Conservation (phyloP, 192 early-diverging fungal genomes). For the Coemansia sp. region DNA sequence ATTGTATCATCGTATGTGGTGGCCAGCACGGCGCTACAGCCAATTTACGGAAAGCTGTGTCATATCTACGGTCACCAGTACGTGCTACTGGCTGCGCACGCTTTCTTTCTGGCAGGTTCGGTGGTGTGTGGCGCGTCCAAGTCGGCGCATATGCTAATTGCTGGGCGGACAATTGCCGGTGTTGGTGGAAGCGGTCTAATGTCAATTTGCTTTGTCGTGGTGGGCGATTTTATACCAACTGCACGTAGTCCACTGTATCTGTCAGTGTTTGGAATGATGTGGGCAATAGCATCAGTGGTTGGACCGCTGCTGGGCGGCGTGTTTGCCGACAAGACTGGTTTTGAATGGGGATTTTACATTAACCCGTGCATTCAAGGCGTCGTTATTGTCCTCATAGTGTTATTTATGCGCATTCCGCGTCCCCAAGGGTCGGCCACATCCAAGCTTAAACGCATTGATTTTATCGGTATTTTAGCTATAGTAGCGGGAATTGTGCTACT, state of each 20-base stretch:
- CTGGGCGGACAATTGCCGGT: slow-evolving; percentile 65
- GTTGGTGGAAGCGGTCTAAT: slow-evolving; percentile 68
- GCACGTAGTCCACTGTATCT: slow-evolving; percentile 62
- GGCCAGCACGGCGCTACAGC: slow-evolving; percentile 71
- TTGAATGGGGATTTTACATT: slow-evolving; percentile 59
- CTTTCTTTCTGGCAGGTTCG: slow-evolving; percentile 56
- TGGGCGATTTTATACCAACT: slow-evolving; percentile 64
- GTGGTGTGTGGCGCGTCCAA: slow-evolving; percentile 55
- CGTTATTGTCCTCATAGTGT: slow-evolving; percentile 31
- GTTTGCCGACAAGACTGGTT: slow-evolving; percentile 47
- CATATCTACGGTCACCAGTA: slow-evolving; percentile 80
- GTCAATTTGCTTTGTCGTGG: slow-evolving; percentile 60
- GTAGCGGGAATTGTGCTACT: slow-evolving; percentile 58
- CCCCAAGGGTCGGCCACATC: slow-evolving; percentile 25
- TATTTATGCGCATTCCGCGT: slow-evolving; percentile 36
- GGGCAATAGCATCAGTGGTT: slow-evolving; percentile 55
- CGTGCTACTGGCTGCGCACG: slow-evolving; percentile 54
- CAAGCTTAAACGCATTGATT: slow-evolving; percentile 65
- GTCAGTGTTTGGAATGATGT: slow-evolving; percentile 55
- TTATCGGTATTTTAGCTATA: slow-evolving; percentile 56
- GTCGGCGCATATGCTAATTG: slow-evolving; percentile 64
- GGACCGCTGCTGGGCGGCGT: slow-evolving; percentile 60
- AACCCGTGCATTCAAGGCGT: slow-evolving; percentile 45
- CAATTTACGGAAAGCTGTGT: slow-evolving; percentile 74
- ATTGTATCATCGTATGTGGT: slow-evolving; percentile 69